Conservation (phyloP, 1,284 basidiomycete species). For the Anthracocystis setariae region DNA sequence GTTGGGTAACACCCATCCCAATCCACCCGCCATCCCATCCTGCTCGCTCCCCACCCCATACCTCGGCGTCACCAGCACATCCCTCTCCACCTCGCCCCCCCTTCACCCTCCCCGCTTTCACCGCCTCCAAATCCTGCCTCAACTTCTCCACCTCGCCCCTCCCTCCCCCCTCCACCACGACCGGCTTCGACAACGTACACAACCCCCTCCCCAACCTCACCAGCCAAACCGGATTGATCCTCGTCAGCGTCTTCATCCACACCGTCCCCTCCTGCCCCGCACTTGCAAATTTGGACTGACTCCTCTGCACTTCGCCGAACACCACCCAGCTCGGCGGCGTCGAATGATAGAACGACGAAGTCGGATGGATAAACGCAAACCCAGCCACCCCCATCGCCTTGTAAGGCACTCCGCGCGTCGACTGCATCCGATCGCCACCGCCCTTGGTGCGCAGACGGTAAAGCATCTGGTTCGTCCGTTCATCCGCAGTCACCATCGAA, state of each 20-base stretch:
- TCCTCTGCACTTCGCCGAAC: conserved; percentile 75
- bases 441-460: conserved; percentile 58
- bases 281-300: conserved; percentile 65
- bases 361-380: conserved; percentile 92
- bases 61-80: conserved; percentile 59
- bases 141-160: conserved; percentile 18
- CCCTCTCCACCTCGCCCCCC: conserved; percentile 17
- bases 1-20: conserved; percentile 64
- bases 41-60: conserved; percentile 61
- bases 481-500: conserved; percentile 24
- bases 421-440: conserved; percentile 76
- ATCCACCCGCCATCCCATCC: conserved; percentile 50
- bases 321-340: conserved; percentile 86
- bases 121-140: conserved; percentile 23
- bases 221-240: conserved; percentile 88
- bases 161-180: conserved; percentile 19
- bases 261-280: conserved; percentile 29
- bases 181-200: conserved; percentile 87
- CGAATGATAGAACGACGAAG: conserved; percentile 79
- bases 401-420: conserved; percentile 84
- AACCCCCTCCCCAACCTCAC: conserved; percentile 80
- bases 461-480: conserved; percentile 34
- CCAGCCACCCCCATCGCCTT: conserved; percentile 78
- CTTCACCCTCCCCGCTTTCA: conserved; percentile 30
- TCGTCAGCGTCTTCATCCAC: conserved; percentile 62